Conservation (phyloP, 257 asterid species). For the Ophiorrhiza pumila region DNA sequence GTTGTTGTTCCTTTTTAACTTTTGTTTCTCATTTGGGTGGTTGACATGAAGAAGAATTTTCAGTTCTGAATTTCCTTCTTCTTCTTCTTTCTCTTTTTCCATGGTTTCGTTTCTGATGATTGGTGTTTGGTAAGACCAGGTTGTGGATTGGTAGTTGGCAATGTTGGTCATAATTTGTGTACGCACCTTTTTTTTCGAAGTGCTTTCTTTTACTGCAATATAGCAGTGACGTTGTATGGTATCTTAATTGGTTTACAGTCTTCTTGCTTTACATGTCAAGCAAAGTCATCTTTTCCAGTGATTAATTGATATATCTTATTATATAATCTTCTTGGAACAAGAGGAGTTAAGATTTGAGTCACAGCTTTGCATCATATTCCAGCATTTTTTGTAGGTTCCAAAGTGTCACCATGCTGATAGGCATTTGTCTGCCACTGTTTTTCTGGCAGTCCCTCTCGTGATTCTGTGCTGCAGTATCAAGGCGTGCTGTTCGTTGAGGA, state of each 20-base stretch:
- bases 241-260: background rate
- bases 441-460: background rate
- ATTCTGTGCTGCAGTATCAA: slow-evolving; percentile 5
- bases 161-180: background rate
- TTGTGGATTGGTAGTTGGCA: too few species aligned
- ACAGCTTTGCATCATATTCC: slow-evolving; percentile 24
- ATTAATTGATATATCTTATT: background rate
- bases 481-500: slow-evolving; percentile 2
- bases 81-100: background rate
- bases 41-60: background rate
- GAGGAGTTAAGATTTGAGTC: slow-evolving; percentile 25
- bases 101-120: background rate
- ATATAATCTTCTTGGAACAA: slow-evolving; percentile 24
- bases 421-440: background rate
- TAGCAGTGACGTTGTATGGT: background rate
- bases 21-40: too few species aligned
- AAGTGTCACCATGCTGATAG: slow-evolving; percentile 23
- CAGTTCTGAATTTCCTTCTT: background rate
- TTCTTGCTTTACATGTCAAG: background rate
- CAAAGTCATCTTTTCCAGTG: background rate
- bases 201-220: background rate
- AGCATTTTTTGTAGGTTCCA: slow-evolving; percentile 15
- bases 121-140: background rate
- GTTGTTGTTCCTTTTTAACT: too few species aligned
- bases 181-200: background rate